A percentile compares a stretch with the other conserved stretches of the same genome.
phyloP scores from a whole-genome alignment of 2,329 filamentous ascomycete genomes.

The Fusarium virguliforme region DNA sequence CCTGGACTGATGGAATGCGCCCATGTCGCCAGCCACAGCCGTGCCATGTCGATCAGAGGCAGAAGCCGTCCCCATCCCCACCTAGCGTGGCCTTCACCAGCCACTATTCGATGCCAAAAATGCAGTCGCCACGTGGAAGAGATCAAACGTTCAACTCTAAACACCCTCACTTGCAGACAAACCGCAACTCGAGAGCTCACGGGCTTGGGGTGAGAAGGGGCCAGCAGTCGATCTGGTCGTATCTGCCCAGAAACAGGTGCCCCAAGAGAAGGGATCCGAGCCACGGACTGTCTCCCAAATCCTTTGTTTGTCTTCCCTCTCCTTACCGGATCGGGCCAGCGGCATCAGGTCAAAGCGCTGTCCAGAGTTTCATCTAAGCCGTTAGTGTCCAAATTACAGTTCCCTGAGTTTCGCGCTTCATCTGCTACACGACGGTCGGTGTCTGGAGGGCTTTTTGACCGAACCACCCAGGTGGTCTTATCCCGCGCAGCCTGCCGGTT shows the following conservation, averaged over 20 bases:
- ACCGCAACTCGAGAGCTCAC: conserved; percentile 7
- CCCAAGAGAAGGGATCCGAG: conserved; percentile 13
- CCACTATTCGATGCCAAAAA: conserved; percentile 22
- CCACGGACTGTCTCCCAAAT: conserved; percentile 13
- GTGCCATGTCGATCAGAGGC: conserved; percentile 20
- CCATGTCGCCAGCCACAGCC: conserved; percentile 22
- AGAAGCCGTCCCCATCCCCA: conserved; percentile 19
- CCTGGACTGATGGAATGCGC: conserved; percentile 30
- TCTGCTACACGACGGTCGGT: conserved; percentile 14
- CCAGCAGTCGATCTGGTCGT: conserved; percentile 16
- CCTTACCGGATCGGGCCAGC: conserved; percentile 27
- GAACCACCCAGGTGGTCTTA: conserved; percentile 23
- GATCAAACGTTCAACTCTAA: conserved; percentile 18
- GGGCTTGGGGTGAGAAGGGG: conserved; percentile 17
- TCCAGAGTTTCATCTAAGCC: conserved; percentile 48
- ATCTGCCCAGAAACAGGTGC: conserved; percentile 13
- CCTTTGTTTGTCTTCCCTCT: conserved; percentile 27
- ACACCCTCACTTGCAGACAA: conserved; percentile 9
- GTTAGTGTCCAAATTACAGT: conserved; percentile 41
- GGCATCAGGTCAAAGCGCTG: conserved; percentile 44
- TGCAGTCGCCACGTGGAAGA: conserved; percentile 34
- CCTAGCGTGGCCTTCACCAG: conserved; percentile 23
- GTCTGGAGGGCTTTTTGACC: conserved; percentile 17
- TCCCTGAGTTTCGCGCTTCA: conserved; percentile 27
- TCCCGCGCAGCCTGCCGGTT: conserved; percentile 4